phyloP scores from a whole-genome alignment of 2,329 filamentous ascomycete genomes.

The Phaeoacremonium minimum region DNA sequence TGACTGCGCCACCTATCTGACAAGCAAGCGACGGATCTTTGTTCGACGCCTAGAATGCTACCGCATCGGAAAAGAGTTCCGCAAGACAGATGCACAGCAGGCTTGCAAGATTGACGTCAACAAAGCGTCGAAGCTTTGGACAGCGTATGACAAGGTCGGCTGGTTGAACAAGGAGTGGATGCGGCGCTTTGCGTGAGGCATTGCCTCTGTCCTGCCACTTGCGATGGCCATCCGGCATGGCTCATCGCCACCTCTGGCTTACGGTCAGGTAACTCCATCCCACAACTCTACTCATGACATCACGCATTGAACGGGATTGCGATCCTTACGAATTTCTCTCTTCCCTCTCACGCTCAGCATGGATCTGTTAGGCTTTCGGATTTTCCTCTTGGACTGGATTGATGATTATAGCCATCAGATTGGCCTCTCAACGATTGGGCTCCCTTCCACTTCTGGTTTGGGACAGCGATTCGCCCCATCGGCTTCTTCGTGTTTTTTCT shows the following conservation, averaged over 20 bases:
- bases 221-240: neutral
- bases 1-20: constrained; percentile 83
- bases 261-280: neutral
- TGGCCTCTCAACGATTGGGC: neutral
- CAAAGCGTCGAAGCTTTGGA: constrained; percentile 91
- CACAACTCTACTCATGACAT: neutral
- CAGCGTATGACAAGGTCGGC: constrained; percentile 79
- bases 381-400: neutral
- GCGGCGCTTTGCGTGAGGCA: constrained; percentile 6
- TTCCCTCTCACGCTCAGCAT: too few species aligned
- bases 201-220: too few species aligned
- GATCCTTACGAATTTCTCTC: neutral
- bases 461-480: too few species aligned
- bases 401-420: neutral
- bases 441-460: too few species aligned
- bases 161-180: constrained; percentile 64
- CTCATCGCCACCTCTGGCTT: neutral
- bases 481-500: too few species aligned
- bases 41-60: constrained; percentile 66
- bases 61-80: constrained; percentile 73
- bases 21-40: constrained; percentile 91
- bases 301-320: neutral
- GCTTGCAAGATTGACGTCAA: constrained; percentile 99
- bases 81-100: constrained; percentile 92
- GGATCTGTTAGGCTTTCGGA: neutral